Conservation (phyloP, 768 basidiomycete species). For the Gymnopilus junonius region DNA sequence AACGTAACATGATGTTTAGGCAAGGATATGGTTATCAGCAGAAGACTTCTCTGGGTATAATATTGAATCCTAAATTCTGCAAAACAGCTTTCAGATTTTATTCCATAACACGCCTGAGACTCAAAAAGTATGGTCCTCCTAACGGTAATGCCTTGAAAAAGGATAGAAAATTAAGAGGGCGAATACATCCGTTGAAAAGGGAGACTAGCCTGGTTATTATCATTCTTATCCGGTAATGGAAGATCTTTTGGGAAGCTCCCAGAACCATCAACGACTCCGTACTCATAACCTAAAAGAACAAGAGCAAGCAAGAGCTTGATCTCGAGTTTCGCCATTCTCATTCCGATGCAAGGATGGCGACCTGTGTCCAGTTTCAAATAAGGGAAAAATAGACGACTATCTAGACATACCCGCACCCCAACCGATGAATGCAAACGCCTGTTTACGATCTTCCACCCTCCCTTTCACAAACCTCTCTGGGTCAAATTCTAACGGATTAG, state of each 20-base stretch:
- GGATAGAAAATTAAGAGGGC: neutral
- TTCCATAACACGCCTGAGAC: slow-evolving; percentile 25
- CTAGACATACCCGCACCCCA: slow-evolving; percentile 43
- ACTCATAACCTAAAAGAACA: slow-evolving; percentile 37
- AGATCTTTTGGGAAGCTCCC: slow-evolving; percentile 27
- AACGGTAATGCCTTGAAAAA: slow-evolving; percentile 22
- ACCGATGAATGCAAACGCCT: slow-evolving; percentile 34
- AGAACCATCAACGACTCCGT: slow-evolving; percentile 34
- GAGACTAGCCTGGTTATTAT: slow-evolving; percentile 35
- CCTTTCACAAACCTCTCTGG: slow-evolving; percentile 36
- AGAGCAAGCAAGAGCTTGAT: slow-evolving; percentile 39
- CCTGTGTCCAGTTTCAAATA: slow-evolving; percentile 21
- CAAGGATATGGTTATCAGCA: neutral
- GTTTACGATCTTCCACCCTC: slow-evolving; percentile 41
- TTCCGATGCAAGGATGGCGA: slow-evolving; percentile 43
- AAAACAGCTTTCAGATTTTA: neutral
- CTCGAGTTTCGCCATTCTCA: slow-evolving; percentile 42
- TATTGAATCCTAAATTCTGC: neutral
- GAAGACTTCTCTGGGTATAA: neutral
- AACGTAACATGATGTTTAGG: too few relatives aligned
- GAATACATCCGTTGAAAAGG: too few relatives aligned
- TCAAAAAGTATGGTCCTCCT: slow-evolving; percentile 27
- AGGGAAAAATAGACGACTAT: neutral
- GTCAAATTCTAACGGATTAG: slow-evolving; percentile 39
- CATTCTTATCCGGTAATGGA: slow-evolving; percentile 36